Evolutionary conservation across 306 rosid genomes (phyloP).

Genomic region (Gleditsia sinensis): DNA sequence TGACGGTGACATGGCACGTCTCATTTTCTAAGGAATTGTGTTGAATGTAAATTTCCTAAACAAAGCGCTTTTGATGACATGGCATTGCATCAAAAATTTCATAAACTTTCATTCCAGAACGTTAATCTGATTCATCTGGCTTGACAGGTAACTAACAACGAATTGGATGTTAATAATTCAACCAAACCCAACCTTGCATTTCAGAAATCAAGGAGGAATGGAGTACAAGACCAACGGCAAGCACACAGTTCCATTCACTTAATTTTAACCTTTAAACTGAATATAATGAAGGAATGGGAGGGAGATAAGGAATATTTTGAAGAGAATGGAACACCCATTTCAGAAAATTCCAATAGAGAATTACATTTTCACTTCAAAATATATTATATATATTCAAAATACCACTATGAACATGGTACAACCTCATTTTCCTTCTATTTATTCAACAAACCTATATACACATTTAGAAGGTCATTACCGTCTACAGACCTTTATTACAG

Average conservation of each 20-base stretch:
- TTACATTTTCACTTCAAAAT: slow-evolving; percentile 31
- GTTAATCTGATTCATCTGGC: background rate
- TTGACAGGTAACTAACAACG: background rate
- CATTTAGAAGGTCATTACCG: slow-evolving; percentile 33
- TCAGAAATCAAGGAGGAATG: no score
- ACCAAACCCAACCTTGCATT: background rate
- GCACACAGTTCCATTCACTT: no score
- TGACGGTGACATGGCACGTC: slow-evolving; percentile 7
- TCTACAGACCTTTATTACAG: slow-evolving; percentile 43
- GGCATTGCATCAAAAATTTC: background rate
- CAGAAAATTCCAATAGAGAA: background rate
- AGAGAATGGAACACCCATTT: background rate
- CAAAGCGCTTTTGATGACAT: background rate
- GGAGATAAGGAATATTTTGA: background rate
- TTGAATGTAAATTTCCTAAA: no score
- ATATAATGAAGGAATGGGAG: background rate
- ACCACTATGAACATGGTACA: slow-evolving; percentile 40
- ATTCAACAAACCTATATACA: slow-evolving; percentile 85
- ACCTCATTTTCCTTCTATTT: slow-evolving; percentile 38
- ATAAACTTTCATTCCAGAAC: background rate
- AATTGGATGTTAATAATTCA: background rate
- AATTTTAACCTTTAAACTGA: background rate
- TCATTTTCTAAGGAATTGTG: no score
- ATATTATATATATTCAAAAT: slow-evolving; percentile 16
- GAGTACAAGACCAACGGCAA: no score